These are phyloP conservation scores for Diplocarpon rosae DNA, from an alignment of 2,329 filamentous ascomycete species.

Conservation along the genomic window DNA sequence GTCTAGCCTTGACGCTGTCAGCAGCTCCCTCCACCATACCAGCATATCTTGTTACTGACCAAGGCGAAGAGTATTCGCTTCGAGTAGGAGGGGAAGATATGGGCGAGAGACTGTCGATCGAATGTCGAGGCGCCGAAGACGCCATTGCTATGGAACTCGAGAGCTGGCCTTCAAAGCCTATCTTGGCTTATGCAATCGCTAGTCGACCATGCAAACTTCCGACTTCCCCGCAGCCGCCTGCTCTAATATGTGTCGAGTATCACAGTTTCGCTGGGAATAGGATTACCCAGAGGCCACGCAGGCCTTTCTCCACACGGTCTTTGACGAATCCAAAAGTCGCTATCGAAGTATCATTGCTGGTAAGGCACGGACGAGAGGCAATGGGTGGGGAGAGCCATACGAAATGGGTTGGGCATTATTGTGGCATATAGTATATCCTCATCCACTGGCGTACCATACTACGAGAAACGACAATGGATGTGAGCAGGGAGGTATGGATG, in stretches of 20 bases:
- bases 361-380: not conserved
- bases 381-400: not conserved
- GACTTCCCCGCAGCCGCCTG: conserved; percentile 14
- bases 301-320: conserved; percentile 14
- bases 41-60: conserved; percentile 26
- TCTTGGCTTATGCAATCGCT: not conserved
- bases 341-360: conserved; percentile 27
- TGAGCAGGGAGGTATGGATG: no score
- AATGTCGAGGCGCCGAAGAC: conserved; percentile 33
- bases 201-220: conserved; percentile 7
- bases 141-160: conserved; percentile 26
- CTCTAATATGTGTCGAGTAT: not conserved
- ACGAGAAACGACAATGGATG: no score
- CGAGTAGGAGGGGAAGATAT: conserved; percentile 31
- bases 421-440: not conserved
- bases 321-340: conserved; percentile 16
- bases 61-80: conserved; percentile 42
- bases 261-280: not conserved
- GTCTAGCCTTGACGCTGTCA: conserved; percentile 21
- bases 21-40: conserved; percentile 16
- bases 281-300: conserved; percentile 13
- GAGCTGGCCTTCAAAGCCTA: no score
- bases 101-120: conserved; percentile 36
- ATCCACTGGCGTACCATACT: no score
- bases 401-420: not conserved